Evolutionary conservation across 2,329 filamentous ascomycete species (phyloP), one percentile per base, ranked within the genome.

Genomic region (Aspergillus sp.): DNA sequence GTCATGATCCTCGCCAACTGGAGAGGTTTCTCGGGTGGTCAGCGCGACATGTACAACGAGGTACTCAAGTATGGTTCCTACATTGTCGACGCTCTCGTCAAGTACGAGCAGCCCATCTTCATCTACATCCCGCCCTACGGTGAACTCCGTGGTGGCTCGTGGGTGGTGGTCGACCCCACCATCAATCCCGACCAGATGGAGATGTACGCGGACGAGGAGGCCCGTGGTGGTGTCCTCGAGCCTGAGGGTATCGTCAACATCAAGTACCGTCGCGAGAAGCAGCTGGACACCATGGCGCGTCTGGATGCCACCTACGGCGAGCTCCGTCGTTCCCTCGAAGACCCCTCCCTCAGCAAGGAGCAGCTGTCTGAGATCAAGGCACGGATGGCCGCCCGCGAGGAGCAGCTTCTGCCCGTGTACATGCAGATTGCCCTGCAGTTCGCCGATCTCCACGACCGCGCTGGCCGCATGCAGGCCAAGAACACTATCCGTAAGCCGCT

Each of bases 41-140:
- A 99, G 78, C 90, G 93, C 64, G 94, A 99, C 77, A 99, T 99
- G 94, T 99, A 95, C 85, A 96, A 97, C 79, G 94, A 99, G 78
- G 94, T 99, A 14, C 85, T 99, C 75, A 99, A 99, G 82, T 99
- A 99, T 69, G 94, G 94, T 70, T 96, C 93, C 16, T 97, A 94
- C 82, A 99, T 99, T 69, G 94, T 99, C 63, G 94, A 99, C 68
- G 93, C 93, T 50, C 87, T 99, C 45, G 91, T 96, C 81, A 95
- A 96, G 78, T 99, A 90, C 70, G 90, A 99, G 81, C 94, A 99
- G 80, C 94, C 94, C 50, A 87, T 99, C 76, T 99, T 99, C 70
- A 90, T 99, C 59, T 99, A 99, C 81, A 99, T 99, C 68, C 94
- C 94, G 68, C 94, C 94, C 8, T 90, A 88, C 68, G 93, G 94